These are phyloP conservation scores for maize (Zea mays) DNA, from an alignment of 176 grass and related monocot species.

Conservation along the genomic window DNA sequence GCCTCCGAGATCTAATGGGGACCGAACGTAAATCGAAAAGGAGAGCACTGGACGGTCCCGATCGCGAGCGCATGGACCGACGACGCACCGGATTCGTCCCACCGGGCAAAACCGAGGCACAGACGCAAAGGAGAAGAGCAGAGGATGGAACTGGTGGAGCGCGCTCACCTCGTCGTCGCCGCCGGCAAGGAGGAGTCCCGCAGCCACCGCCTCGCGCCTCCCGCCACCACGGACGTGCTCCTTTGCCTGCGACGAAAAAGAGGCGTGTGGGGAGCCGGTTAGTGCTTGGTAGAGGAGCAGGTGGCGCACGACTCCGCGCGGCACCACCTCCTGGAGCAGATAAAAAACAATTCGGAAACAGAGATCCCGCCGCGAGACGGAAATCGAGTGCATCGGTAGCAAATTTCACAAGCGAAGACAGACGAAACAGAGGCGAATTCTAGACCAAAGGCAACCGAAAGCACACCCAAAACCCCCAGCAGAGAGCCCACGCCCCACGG, in stretches of 20 bases:
- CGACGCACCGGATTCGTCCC: slow-evolving; percentile 17
- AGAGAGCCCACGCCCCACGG: neutral
- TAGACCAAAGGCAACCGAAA: too few species aligned
- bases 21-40: neutral
- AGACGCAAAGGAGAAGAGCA: neutral
- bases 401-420: too few species aligned
- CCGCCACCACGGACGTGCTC: slow-evolving; percentile 4
- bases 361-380: neutral
- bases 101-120: neutral
- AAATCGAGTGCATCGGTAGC: neutral
- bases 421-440: neutral
- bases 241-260: neutral
- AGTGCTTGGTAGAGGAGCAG: neutral
- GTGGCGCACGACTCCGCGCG: neutral
- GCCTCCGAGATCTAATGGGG: slow-evolving; percentile 5
- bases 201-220: slow-evolving; percentile 46
- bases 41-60: neutral
- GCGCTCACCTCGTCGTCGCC: slow-evolving; percentile 41
- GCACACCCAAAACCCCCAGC: neutral
- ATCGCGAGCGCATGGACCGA: neutral
- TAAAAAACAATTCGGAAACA: neutral
- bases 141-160: neutral
- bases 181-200: slow-evolving; percentile 33
- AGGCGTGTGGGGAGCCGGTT: neutral
- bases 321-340: neutral